Evolutionary conservation across 2,329 filamentous ascomycete genomes (phyloP), one percentile per base, ranked within the genome.

Genomic region (Alternaria hordeiaustralica): DNA sequence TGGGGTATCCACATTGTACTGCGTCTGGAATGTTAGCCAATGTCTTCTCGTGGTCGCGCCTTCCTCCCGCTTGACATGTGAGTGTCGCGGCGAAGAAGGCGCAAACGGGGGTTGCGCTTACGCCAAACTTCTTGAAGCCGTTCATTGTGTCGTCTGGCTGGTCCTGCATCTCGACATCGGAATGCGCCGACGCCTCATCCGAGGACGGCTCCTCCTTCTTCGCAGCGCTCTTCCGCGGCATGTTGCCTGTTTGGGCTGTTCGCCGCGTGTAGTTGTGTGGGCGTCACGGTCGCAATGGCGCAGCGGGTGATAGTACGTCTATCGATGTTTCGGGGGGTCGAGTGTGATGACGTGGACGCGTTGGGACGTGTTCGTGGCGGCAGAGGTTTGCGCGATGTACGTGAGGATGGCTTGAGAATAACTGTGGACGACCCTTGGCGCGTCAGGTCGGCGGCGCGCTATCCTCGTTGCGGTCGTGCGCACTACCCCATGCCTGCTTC

Each of bases 1-100:
- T 46, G 87, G 87, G 8, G 87, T 89, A 60, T 89, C 87, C 73
- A 88, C 81, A 61, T 84, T 82, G 68, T 83, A 83, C 81, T 85
- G 66, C 51, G 63, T 59, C 51, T 49, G 28, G 21, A 49, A 49
- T n/a, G 70, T 80, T 61, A 80, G 77, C 67, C 53, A 65, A 45
- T 56, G 65, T 68, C 33, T 62, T 51, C 21, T 28, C 45, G 13
- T 41, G 12, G 36, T 33, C 49, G 57, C 60, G 58, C 55, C 63
- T 60, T 55, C 57, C 21, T 20, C 47, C 46, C 18, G 25, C 13
- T 13, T 15, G 50, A 21, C 20, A 20, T 26, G 15, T 47, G 30
- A 12, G 23, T 20, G 60, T 55, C n/a, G 53, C 50, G 51, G 55
- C 20, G 30, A 55, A 55, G 28, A 46, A 55, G 59, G 60, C 55